Conservation (phyloP, 192 early-diverging fungal species). For the Backusella mclennaniae region DNA sequence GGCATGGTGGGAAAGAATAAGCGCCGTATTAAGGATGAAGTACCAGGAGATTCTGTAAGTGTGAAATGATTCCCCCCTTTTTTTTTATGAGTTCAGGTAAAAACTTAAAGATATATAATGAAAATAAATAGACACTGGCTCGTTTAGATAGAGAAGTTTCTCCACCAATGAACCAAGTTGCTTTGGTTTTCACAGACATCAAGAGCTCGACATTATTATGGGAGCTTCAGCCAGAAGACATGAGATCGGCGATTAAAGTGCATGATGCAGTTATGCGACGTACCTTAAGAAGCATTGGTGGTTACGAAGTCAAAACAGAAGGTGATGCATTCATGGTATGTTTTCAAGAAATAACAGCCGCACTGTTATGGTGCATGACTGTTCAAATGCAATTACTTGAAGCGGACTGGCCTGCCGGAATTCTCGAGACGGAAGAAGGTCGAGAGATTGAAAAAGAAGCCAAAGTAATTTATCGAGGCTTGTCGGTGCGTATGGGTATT, state of each 20-base stretch:
- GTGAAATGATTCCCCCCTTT: neutral
- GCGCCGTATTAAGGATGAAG: slow-evolving; percentile 39
- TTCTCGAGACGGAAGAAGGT: slow-evolving; percentile 75
- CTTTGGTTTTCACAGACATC: slow-evolving; percentile 91
- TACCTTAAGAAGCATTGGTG: slow-evolving; percentile 75
- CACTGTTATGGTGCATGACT: slow-evolving; percentile 85
- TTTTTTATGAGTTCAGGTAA: neutral
- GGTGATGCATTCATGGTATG: slow-evolving; percentile 95
- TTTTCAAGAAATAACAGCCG: slow-evolving; percentile 78
- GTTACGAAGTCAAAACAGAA: slow-evolving; percentile 96
- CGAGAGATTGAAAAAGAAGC: slow-evolving; percentile 64
- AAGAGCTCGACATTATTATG: slow-evolving; percentile 92
- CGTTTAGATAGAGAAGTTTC: slow-evolving; percentile 73
- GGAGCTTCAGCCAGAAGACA: slow-evolving; percentile 81
- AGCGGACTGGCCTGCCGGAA: slow-evolving; percentile 87
- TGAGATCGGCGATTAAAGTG: slow-evolving; percentile 84
- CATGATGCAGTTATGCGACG: slow-evolving; percentile 85
- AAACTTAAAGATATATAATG: too few relatives aligned
- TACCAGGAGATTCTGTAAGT: slow-evolving; percentile 46
- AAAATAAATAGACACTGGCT: slow-evolving; percentile 52
- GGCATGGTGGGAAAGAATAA: slow-evolving; percentile 31
- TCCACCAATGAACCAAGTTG: slow-evolving; percentile 80
- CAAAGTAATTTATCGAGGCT: slow-evolving; percentile 75
- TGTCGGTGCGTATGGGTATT: slow-evolving; percentile 92
- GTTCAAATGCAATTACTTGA: slow-evolving; percentile 79